Percentiles rank a stretch among this genome's conserved stretches.
These are phyloP conservation scores for Trifolium dubium DNA, from an alignment of 306 rosid genomes.

Conservation along the genomic window DNA sequence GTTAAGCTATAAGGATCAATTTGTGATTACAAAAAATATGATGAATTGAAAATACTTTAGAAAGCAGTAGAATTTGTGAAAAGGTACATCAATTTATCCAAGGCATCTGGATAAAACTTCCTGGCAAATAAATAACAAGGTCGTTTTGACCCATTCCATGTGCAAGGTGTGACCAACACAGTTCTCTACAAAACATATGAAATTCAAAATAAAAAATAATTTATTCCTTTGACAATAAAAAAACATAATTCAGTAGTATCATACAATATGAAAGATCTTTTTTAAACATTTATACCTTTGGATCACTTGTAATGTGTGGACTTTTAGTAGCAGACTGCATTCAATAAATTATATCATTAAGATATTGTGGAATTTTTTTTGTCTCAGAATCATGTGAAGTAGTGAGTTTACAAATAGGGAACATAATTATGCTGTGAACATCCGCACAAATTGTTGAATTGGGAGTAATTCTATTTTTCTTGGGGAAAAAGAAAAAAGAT, in stretches of 20 bases:
- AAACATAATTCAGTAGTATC: background rate
- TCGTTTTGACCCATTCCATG: constrained; percentile 44
- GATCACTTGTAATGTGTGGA: constrained; percentile 43
- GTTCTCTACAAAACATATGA: constrained; percentile 41
- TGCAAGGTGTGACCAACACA: constrained; percentile 42
- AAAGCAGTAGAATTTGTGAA: constrained; percentile 29
- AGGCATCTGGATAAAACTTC: constrained; percentile 44
- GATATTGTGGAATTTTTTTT: background rate
- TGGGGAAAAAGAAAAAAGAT: background rate
- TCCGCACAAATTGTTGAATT: background rate
- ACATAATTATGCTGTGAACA: constrained; percentile 9
- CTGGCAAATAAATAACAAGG: constrained; percentile 57
- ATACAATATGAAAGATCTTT: constrained; percentile 7
- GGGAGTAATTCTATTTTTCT: background rate
- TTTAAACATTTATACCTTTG: constrained; percentile 39
- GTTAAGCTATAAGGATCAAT: constrained; percentile 8
- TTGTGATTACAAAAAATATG: constrained; percentile 14
- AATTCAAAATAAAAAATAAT: constrained; percentile 14
- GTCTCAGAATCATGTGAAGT: background rate
- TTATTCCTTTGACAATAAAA: background rate
- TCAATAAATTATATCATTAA: constrained; percentile 28
- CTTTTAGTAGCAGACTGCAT: constrained; percentile 36
- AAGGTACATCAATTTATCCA: constrained; percentile 34
- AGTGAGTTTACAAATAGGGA: background rate
- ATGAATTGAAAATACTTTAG: constrained; percentile 9